Evolutionary conservation across 108 stramenopile species (phyloP), one percentile per base, ranked within the genome.

Genomic region (Nitzschia sp.): DNA sequence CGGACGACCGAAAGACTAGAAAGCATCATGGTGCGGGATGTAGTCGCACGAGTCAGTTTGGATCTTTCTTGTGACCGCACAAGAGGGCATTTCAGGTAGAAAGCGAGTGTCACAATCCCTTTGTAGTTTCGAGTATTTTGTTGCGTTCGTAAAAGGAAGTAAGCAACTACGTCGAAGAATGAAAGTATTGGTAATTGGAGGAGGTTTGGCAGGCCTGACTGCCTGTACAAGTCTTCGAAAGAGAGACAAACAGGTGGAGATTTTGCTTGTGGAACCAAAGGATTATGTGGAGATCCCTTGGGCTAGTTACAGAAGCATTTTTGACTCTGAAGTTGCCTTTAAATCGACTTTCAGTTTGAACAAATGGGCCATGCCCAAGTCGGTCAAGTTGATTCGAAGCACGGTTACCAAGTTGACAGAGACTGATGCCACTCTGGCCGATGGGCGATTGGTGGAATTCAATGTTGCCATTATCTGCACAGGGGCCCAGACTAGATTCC

Each of bases 151-250:
- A 34, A 34, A 34, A 34, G 29, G 29, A 24, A 3, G 53, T 3
- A 20, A 24, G 20, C 12, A 54, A 54, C 53, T 54, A 58, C 57
- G 14, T 38, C 5, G 12, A 38, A 38, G 48, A 10, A 71, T 71
- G 71, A 67, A 74, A 46, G 63, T 76, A 1, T 17, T 76, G 10
- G 55, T 76, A 7, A 69, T 76, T 61, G 75, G 75, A 25, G 75
- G 75, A 42, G 75, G 75, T 44, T 44, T 65, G 14, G 75, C 53
- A 24, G 75, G 75, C 39, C n/a, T 76, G 37, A 40, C 69, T 6
- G 58, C 69, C 21, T 42, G 42, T 15, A 48, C 38, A 12, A 42
- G 51, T 57, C n/a, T 76, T 15, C 69, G 75, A 11, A 58, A 63
- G 34, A 10, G 43, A 12, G 75, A 70, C 29, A 56, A 55, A 41